Base-by-base conservation (phyloP, 2,329 filamentous ascomycete genomes). In the Metarhizium brunneum region DNA sequence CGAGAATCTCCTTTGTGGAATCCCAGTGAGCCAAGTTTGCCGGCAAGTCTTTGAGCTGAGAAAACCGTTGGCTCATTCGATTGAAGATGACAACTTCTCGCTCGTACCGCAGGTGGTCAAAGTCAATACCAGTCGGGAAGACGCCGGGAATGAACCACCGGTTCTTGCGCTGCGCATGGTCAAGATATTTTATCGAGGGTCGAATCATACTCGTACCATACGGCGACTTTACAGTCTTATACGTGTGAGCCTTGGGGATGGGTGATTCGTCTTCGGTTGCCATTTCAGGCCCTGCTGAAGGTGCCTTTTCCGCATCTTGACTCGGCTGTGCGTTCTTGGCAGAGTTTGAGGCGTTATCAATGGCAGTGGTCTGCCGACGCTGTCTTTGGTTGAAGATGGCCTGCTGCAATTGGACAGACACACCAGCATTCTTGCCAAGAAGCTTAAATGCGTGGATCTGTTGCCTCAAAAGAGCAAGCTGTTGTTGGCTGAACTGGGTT, bases 371-470 rank as follows among this genome's bases (percentile, higher is more conserved):
- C 56, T 73, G 70, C 63, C 86, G 83, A 62, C 85, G 85, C 61
- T 86, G 81, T 51, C 86, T 83, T 56, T 87, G 84, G 48, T 86
- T 80, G 67, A 92, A 95, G 42, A 97, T 85, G 51, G 88, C 84
- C 65, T 92, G 88, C 68, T 95, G 90, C 60, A 96, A 81, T 59
- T 83, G 80, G 35, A 82, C 72, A 1, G 92, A 90, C 3, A 97
- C 83, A 0, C 91, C 87, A 14, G 87, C 79, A 62, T 96, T 96
- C 71, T 94, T 95, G 5, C 89, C 87, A 4, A 99, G 78, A 61
- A 91, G 80, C 71, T 95, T 95, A 73, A 96, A 97, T 0, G 92
- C 92, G 63, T 87, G 80, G 52, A 97, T 96, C 69, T 99, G 94
- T 61, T 88, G 86, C 58, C 90, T 81, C 10, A 99, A 75, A 47